A percentile compares a stretch with the other conserved stretches of the same genome.
Evolutionary conservation across 2,329 filamentous ascomycete species (phyloP).

Genomic region (Trichoderma sp.): DNA sequence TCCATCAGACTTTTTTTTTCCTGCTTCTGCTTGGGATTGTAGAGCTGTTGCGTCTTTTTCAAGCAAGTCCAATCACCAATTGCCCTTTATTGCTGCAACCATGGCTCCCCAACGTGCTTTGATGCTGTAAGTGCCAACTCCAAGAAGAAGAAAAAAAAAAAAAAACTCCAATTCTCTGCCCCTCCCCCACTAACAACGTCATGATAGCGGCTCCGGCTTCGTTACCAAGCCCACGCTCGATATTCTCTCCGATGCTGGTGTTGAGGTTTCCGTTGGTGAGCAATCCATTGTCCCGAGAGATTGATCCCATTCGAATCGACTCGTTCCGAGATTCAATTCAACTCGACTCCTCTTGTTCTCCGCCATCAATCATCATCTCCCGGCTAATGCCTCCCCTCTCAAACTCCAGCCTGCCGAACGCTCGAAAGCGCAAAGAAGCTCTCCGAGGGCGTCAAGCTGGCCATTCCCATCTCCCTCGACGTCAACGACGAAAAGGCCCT

Average conservation of each 20-base stretch:
- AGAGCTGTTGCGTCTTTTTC: not conserved
- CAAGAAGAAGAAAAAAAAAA: too few relatives aligned
- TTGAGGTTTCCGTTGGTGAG: constrained; percentile 57
- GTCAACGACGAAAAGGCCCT: constrained; percentile 73
- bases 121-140: not conserved
- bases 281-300: not conserved
- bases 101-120: constrained; percentile 6
- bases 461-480: constrained; percentile 77
- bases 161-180: not conserved
- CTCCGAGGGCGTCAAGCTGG: constrained; percentile 66
- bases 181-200: constrained; percentile 2
- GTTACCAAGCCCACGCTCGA: constrained; percentile 54
- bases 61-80: not conserved
- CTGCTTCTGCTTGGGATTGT: not conserved
- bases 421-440: constrained; percentile 74
- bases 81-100: not conserved
- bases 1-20: not conserved
- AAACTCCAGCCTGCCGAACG: constrained; percentile 72
- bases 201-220: constrained; percentile 2
- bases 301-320: too few relatives aligned
- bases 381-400: not conserved
- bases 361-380: not conserved
- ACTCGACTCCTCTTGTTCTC: not conserved
- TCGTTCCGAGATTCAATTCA: not conserved
- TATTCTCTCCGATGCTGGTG: constrained; percentile 57